Evolutionary conservation across 2,329 filamentous ascomycete species (phyloP), one percentile per base, ranked within the genome.

Genomic region (Stagonosporopsis rhizophila): DNA sequence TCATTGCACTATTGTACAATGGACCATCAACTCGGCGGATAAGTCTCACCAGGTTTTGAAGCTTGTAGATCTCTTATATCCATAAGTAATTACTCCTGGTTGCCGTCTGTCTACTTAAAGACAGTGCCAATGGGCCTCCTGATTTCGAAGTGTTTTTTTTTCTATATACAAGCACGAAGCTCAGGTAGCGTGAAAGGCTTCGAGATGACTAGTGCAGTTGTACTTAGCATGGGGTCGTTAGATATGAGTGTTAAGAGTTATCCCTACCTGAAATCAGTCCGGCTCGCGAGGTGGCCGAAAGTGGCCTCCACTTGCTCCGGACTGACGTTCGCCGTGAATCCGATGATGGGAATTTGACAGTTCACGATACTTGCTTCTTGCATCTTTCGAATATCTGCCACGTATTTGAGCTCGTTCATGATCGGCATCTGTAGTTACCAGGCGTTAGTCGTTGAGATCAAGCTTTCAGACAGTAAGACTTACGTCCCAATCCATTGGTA

Each of bases 121-220:
- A 30, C 27, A 11, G 7, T 11, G 7, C 27, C 11, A 25, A 6
- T 30, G 3, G 27, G 27, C 11, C 27, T 9, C 5, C 11, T 44
- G 41, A 28, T 17, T 49, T n/a, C 50, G 46, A 5, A 66, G 44
- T 19, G 59, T 66, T 28, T 59, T 67, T 47, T 60, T 28, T 59
- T 67, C 46, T 60, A 59, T 44, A 66, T 64, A 50, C 64, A 67
- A 27, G 52, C 45, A 34, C 50, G 59, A 4, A 74, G 54, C 45
- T 72, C 70, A 1, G 67, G 61, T 44, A 73, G 68, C 28, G 66
- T 62, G 69, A 93, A 93, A 2, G 91, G 91, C 70, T 94, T 95
- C 4, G 88, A 88, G 32, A 94, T 89, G 35, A 92, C 85, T 61
- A 30, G 11, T 30, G 27, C 27, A 30, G 11, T 30, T 9, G 11